Evolutionary conservation across 2,329 filamentous ascomycete species (phyloP), one percentile per base, ranked within the genome.

Genomic region (Pyrenophora seminiperda): DNA sequence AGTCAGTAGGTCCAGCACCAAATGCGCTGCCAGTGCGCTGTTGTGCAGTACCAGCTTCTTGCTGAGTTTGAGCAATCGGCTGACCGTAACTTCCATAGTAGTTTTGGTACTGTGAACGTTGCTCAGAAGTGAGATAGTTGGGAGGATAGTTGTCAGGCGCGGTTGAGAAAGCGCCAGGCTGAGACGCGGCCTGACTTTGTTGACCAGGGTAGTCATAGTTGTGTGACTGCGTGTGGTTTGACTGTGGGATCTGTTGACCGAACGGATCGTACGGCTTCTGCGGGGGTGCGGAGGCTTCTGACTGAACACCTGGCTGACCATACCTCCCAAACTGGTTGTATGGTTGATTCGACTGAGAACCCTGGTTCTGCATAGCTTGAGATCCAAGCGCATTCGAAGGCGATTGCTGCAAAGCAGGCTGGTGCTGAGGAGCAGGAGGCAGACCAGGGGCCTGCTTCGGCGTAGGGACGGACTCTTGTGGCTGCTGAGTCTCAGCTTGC

Each of bases 191-290:
- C 58, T 87, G 87, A 51, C 79, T 76, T 40, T 76, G 72, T 17
- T 80, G 76, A 44, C 77, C 67, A 31, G 74, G 73, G 58, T 79
- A 81, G 42, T 80, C 78, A 60, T 74, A 80, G 44, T 76, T 74
- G 50, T 62, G 75, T 20, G 72, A 74, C 47, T 54, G 51, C 42
- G 51, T 47, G 18, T 54, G 47, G 55, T 62, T 76, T 22, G 72
- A 74, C 42, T 77, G 76, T 9, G 63, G 63, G 56, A 83, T 81
- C 70, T 91, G 90, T 70, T 95, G 90, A 62, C 81, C 84, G 71
- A 96, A 97, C 0, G 90, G 84, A 70, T 97, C 93, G 73, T 91
- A 92, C 2, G 88, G 84, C 78, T 97, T 97, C 74, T 91, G 88
- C 4, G 80, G 76, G 47, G 83, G 79, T 15, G 83, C 78, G 34